These are phyloP conservation scores for Yarrowia sp. DNA, from an alignment of 805 yeast species.

Conservation along the genomic window DNA sequence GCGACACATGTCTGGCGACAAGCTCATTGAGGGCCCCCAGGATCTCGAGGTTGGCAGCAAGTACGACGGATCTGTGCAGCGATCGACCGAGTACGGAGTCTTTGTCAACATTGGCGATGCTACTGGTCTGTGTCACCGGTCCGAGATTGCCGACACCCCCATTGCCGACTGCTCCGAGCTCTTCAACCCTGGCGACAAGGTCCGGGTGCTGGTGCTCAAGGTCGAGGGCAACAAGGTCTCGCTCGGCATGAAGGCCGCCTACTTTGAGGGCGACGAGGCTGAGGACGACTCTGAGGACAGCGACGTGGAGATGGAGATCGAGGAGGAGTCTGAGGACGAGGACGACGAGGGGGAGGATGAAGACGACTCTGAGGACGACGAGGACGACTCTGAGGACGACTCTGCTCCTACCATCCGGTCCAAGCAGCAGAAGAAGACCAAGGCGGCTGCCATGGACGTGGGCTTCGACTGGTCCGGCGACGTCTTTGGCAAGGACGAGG, in stretches of 20 bases:
- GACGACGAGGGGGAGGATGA: conserved; percentile 35
- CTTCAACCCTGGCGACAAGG: conserved; percentile 87
- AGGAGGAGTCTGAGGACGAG: conserved; percentile 32
- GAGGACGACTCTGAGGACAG: conserved; percentile 37
- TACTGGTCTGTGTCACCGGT: conserved; percentile 83
- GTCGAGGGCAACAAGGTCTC: conserved; percentile 65
- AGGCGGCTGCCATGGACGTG: conserved; percentile 61
- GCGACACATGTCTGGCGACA: conserved; percentile 69
- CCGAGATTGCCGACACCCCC: conserved; percentile 69
- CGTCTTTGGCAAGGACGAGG: conserved; percentile 60
- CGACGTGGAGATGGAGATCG: conserved; percentile 32
- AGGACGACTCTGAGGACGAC: conserved; percentile 38
- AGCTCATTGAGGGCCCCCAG: conserved; percentile 37
- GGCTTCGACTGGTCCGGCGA: conserved; percentile 96
- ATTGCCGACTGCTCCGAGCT: conserved; percentile 57
- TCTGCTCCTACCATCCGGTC: conserved; percentile 35
- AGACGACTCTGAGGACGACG: conserved; percentile 40
- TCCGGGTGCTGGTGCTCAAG: conserved; percentile 74
- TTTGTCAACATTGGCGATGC: conserved; percentile 72
- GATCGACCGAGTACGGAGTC: conserved; percentile 85
- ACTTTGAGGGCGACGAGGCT: conserved; percentile 50
- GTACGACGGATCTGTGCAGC: conserved; percentile 73
- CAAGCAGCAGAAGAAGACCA: conserved; percentile 31
- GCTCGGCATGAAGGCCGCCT: conserved; percentile 93
- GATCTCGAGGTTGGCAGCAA: conserved; percentile 70